Percentiles rank a stretch among this genome's conserved stretches.
These are phyloP conservation scores for Trichoderma endophyticum DNA, from an alignment of 2,329 filamentous ascomycete species.

Conservation along the genomic window DNA sequence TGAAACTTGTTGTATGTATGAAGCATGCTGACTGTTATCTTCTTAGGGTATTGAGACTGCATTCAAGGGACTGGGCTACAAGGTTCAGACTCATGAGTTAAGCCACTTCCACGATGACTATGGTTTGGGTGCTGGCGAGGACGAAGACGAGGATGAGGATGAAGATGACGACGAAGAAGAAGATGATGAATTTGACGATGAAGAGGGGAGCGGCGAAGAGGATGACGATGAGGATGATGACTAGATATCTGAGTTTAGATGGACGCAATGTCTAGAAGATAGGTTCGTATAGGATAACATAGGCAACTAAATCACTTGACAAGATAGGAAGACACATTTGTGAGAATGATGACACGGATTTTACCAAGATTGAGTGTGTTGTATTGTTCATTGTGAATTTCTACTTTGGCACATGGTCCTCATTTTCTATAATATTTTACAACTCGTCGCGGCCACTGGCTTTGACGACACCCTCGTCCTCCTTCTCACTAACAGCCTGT, in stretches of 20 bases:
- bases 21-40: background rate
- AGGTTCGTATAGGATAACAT: background rate
- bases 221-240: background rate
- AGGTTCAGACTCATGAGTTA: slow-evolving; percentile 69
- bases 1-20: background rate
- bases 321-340: background rate
- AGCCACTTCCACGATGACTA: slow-evolving; percentile 87
- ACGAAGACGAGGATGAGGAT: slow-evolving; percentile 51
- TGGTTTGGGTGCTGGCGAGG: slow-evolving; percentile 67
- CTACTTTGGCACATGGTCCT: background rate
- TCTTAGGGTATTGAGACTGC: slow-evolving; percentile 68
- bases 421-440: slow-evolving; percentile 39
- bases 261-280: background rate
- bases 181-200: slow-evolving; percentile 22
- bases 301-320: background rate
- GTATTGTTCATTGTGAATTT: background rate
- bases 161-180: slow-evolving; percentile 43
- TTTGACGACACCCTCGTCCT: slow-evolving; percentile 53
- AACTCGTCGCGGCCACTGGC: slow-evolving; percentile 72
- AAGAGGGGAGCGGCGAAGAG: slow-evolving; percentile 15
- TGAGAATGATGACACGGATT: background rate
- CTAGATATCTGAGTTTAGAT: background rate
- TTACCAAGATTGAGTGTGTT: background rate
- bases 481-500: slow-evolving; percentile 41
- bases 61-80: slow-evolving; percentile 74